Evolutionary conservation across 2,329 filamentous ascomycete genomes (phyloP), one percentile per base, ranked within the genome.

Genomic region (Raffaelea ambrosiae): DNA sequence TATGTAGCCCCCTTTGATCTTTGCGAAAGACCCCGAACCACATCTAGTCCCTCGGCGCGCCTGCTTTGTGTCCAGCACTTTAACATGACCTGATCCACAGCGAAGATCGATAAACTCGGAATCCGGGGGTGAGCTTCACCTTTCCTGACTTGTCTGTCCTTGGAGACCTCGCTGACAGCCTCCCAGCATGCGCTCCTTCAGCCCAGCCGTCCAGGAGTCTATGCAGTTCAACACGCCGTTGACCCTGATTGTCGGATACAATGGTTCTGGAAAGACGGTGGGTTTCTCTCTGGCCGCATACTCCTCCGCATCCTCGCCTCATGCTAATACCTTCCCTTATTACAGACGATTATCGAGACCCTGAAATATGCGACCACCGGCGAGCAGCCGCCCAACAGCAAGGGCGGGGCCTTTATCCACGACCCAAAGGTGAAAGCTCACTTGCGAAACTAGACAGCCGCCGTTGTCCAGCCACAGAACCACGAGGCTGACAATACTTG

Each of bases 321-420:
- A 13, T 18, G 18, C 18, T n/a, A 16, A 33, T 22, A 11, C n/a
- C n/a, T n/a, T n/a, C n/a, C n/a, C n/a, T n/a, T n/a, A n/a, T n/a
- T n/a, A n/a, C 45, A 61, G 57, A 97, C 93, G 49, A 95, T 98
- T 61, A 98, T 98, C 66, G 93, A 98, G 66, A 95, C 89, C 63
- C 84, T 98, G 60, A 96, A 96, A 63, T 98, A 96, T 81, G 90
- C 88, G 46, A 96, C 94, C 18, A 96, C 90, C 8, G 94, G 93
- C 48, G 86, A 94, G 59, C 77, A 95, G 43, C 93, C 93, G 2
- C 88, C 93, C 29, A 95, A 96, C 71, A 90, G 84, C 70, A 86
- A 83, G 57, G 85, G 86, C 23, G 90, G 89, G 29, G 90, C 91
- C 44, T 98, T 97, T 63, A 88, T 98, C 53, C 91, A 98, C 63